These are phyloP conservation scores for Plantago elongata DNA, from an alignment of 257 asterid species.

Conservation along the genomic window DNA sequence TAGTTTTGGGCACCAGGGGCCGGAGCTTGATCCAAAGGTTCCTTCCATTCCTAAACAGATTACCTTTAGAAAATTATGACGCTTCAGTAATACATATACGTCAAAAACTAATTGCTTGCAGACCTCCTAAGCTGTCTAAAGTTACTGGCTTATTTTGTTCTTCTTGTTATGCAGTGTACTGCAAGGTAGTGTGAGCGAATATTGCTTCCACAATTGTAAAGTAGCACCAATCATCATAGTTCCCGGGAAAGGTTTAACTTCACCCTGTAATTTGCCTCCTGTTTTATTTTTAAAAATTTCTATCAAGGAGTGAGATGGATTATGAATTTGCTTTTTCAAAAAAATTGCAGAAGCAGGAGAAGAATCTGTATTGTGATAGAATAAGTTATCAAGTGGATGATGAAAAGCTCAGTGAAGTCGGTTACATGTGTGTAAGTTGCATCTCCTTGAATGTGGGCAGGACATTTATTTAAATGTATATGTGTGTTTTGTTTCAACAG, in stretches of 20 bases:
- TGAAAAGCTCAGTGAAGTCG: conserved; percentile 9
- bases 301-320: not conserved
- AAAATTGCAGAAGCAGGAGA: conserved; percentile 42
- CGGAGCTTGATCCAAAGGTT: conserved; percentile 74
- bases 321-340: not conserved
- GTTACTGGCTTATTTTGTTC: not conserved
- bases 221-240: conserved; percentile 47
- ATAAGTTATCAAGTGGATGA: not conserved
- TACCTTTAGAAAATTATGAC: no score
- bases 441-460: conserved; percentile 9
- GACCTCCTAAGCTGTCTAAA: not conserved
- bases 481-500: not conserved
- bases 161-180: conserved; percentile 32
- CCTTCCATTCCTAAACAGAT: not conserved
- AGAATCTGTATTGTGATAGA: conserved; percentile 33
- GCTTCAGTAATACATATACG: no score
- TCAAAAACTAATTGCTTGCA: no score
- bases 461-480: not conserved
- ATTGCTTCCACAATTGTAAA: conserved; percentile 56
- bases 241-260: conserved; percentile 47
- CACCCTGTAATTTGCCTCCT: not conserved
- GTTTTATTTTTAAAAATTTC: not conserved
- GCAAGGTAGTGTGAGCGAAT: conserved; percentile 52
- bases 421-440: conserved; percentile 13
- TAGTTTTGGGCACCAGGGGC: conserved; percentile 88